A percentile compares a stretch with the other conserved stretches of the same genome.
Evolutionary conservation across 495 filamentous ascomycete genomes (phyloP).

Genomic region (Aspergillus nanangensis): DNA sequence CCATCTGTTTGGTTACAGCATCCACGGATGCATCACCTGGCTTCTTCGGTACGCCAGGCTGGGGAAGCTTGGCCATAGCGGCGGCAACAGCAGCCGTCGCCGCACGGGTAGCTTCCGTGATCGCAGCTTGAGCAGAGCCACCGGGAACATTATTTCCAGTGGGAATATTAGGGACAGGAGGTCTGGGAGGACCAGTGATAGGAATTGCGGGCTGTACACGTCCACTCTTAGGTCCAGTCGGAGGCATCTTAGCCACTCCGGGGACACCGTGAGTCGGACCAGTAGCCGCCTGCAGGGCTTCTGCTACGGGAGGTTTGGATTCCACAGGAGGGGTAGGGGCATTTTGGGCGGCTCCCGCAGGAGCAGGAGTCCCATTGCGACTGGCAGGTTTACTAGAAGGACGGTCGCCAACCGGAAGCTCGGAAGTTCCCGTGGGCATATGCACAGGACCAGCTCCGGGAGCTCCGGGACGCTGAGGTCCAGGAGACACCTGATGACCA

Average conservation of each 20-base stretch:
- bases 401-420: constrained; percentile 39
- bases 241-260: constrained; percentile 34
- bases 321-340: constrained; percentile 57
- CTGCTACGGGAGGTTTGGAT: constrained; percentile 57
- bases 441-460: constrained; percentile 23
- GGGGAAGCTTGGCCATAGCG: constrained; percentile 78
- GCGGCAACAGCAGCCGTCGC: constrained; percentile 83
- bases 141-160: constrained; percentile 29
- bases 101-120: constrained; percentile 73
- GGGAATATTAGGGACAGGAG: constrained; percentile 35
- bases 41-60: constrained; percentile 44
- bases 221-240: constrained; percentile 63
- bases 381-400: constrained; percentile 29
- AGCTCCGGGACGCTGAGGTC: constrained; percentile 37
- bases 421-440: constrained; percentile 33
- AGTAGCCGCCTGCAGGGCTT: constrained; percentile 48
- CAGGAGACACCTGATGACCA: constrained; percentile 42
- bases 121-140: constrained; percentile 30
- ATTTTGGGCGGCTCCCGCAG: constrained; percentile 23
- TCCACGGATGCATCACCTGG: constrained; percentile 56
- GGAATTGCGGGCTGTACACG: constrained; percentile 71
- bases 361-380: constrained; percentile 33
- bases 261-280: constrained; percentile 38
- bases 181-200: constrained; percentile 36
- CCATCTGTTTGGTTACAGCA: constrained; percentile 76